Evolutionary conservation across 2,329 filamentous ascomycete species (phyloP).

Genomic region (Fusarium beomiforme): DNA sequence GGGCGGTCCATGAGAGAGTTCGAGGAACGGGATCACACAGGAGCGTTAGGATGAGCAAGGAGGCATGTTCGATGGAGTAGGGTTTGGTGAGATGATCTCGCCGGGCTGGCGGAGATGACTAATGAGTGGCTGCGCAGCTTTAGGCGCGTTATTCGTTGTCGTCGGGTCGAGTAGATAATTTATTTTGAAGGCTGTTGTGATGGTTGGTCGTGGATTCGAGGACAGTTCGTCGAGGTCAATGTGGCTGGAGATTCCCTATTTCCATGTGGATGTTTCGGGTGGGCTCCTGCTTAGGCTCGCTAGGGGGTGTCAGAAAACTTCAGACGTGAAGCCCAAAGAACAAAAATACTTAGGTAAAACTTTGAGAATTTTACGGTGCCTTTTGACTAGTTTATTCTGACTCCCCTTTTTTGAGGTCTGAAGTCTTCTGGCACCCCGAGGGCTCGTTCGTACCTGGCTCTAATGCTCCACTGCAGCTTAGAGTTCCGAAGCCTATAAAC

Average conservation of each 20-base stretch:
- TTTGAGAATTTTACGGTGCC: no score
- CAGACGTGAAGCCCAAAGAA: no score
- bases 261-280: constrained; percentile 37
- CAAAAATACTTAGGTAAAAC: no score
- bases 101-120: not conserved
- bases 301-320: no score
- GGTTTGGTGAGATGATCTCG: not conserved
- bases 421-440: no score
- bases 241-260: constrained; percentile 42
- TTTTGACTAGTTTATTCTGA: no score
- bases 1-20: constrained; percentile 51
- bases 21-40: constrained; percentile 36
- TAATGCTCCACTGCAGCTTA: constrained; percentile 33
- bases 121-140: constrained; percentile 6
- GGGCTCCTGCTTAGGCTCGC: constrained; percentile 29
- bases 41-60: constrained; percentile 40
- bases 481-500: not conserved
- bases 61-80: constrained; percentile 43
- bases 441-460: constrained; percentile 37
- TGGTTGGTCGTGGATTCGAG: constrained; percentile 26
- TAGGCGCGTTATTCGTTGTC: not conserved
- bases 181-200: not conserved
- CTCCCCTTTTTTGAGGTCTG: no score
- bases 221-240: constrained; percentile 39
- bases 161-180: not conserved